Evolutionary conservation across 805 yeast species (phyloP).

Genomic region (Suhomyces emberorum): DNA sequence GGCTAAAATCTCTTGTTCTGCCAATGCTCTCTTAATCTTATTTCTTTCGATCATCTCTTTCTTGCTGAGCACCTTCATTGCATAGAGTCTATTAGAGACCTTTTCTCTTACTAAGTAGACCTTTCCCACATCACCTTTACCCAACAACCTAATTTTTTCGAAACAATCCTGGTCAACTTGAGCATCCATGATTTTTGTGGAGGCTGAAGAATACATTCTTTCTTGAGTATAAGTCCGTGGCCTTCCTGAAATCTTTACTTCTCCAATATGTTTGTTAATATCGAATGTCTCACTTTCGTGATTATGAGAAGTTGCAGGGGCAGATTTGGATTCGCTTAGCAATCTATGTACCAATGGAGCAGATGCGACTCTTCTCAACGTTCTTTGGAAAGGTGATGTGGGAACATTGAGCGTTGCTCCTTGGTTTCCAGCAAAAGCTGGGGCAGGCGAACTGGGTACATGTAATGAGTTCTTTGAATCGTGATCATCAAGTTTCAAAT

Average conservation of each 20-base stretch:
- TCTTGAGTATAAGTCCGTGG: constrained; percentile 42
- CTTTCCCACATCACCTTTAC: constrained; percentile 97
- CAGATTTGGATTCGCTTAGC: constrained; percentile 20
- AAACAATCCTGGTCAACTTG: constrained; percentile 86
- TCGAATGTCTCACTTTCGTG: constrained; percentile 24
- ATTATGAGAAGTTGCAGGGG: constrained; percentile 1
- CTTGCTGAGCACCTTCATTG: constrained; percentile 88
- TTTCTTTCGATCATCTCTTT: constrained; percentile 94
- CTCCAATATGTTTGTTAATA: constrained; percentile 42
- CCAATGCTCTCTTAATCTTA: constrained; percentile 89
- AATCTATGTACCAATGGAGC: constrained; percentile 62
- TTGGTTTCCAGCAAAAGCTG: neutral
- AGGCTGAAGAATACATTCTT: constrained; percentile 68
- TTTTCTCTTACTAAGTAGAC: constrained; percentile 90
- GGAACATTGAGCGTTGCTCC: neutral
- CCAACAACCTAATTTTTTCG: constrained; percentile 84
- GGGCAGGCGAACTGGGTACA: neutral
- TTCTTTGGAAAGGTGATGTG: constrained; percentile 31
- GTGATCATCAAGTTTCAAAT: neutral
- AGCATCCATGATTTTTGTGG: constrained; percentile 69
- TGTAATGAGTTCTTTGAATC: neutral
- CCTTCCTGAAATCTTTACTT: constrained; percentile 32
- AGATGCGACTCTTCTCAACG: constrained; percentile 74
- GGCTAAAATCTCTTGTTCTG: constrained; percentile 95
- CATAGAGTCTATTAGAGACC: constrained; percentile 68